Evolutionary conservation across 148 eudicot genomes (phyloP).

Genomic region (Rhododendron mucronatum): DNA sequence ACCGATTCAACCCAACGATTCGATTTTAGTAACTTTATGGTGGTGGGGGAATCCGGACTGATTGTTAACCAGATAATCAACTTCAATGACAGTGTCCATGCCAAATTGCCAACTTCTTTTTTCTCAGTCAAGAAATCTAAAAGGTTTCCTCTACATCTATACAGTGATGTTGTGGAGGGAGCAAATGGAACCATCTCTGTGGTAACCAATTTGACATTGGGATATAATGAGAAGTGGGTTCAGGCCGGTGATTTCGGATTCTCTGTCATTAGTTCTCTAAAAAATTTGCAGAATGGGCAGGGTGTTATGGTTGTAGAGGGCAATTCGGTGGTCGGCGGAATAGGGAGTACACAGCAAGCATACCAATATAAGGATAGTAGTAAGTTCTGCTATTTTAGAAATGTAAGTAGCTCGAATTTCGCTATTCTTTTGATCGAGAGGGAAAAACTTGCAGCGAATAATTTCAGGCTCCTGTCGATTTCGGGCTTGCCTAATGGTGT

Average conservation of each 20-base stretch:
- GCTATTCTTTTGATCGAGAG: conserved; percentile 53
- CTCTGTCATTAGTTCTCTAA: conserved; percentile 24
- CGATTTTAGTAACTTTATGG: conserved; percentile 41
- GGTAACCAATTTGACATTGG: conserved; percentile 45
- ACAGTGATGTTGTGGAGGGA: conserved; percentile 32
- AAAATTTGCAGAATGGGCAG: conserved; percentile 52
- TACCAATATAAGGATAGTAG: conserved; percentile 30
- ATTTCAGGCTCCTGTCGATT: not conserved
- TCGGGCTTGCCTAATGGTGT: conserved; percentile 7
- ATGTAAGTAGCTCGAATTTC: conserved; percentile 64
- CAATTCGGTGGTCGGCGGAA: conserved; percentile 49
- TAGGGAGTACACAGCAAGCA: conserved; percentile 53
- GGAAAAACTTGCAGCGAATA: conserved; percentile 32
- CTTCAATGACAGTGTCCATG: conserved; percentile 39
- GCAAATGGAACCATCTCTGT: conserved; percentile 28
- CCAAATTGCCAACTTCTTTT: conserved; percentile 17
- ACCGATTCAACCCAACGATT: conserved; percentile 46
- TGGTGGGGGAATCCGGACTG: conserved; percentile 42
- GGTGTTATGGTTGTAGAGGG: conserved; percentile 52
- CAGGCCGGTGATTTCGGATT: conserved; percentile 13
- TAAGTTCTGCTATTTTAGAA: conserved; percentile 55
- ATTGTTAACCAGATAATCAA: conserved; percentile 52
- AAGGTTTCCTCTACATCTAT: conserved; percentile 43
- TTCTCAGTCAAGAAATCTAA: conserved; percentile 22
- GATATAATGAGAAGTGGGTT: conserved; percentile 36